These are phyloP conservation scores for Nakataea oryzae DNA, from an alignment of 2,329 filamentous ascomycete species.

Conservation along the genomic window DNA sequence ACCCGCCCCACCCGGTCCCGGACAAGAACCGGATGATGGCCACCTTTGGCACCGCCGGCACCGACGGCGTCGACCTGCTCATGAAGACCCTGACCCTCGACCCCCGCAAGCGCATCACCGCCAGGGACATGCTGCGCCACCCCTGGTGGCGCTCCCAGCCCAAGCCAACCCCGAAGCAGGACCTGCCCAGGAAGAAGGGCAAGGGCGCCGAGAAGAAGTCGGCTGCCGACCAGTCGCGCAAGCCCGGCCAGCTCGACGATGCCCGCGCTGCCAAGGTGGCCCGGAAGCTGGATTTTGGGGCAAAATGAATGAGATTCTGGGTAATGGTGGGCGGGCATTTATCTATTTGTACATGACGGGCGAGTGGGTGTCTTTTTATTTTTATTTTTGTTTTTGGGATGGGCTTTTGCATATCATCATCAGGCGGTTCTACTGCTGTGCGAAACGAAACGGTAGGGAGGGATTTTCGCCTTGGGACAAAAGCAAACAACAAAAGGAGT, in stretches of 20 bases:
- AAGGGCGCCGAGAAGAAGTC: conserved; percentile 62
- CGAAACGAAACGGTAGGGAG: too few species aligned
- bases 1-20: conserved; percentile 44
- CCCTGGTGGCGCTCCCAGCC: conserved; percentile 80
- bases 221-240: conserved; percentile 71
- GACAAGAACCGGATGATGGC: conserved; percentile 63
- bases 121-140: conserved; percentile 68
- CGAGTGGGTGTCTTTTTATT: background rate
- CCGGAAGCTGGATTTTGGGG: conserved; percentile 69
- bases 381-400: too few species aligned
- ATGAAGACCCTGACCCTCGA: conserved; percentile 79
- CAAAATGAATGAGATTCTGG: conserved; percentile 22
- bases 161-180: conserved; percentile 68
- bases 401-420: background rate
- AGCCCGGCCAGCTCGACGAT: conserved; percentile 61
- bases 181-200: conserved; percentile 68
- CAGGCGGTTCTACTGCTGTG: too few species aligned
- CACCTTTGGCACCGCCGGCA: conserved; percentile 70
- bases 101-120: conserved; percentile 73
- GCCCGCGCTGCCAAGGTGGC: conserved; percentile 65
- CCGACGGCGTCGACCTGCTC: conserved; percentile 76
- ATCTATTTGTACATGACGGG: too few species aligned
- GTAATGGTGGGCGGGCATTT: too few species aligned
- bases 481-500: too few species aligned
- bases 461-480: too few species aligned